These are phyloP conservation scores for Rhododendron molle DNA, from an alignment of 148 eudicot genomes.

Conservation along the genomic window DNA sequence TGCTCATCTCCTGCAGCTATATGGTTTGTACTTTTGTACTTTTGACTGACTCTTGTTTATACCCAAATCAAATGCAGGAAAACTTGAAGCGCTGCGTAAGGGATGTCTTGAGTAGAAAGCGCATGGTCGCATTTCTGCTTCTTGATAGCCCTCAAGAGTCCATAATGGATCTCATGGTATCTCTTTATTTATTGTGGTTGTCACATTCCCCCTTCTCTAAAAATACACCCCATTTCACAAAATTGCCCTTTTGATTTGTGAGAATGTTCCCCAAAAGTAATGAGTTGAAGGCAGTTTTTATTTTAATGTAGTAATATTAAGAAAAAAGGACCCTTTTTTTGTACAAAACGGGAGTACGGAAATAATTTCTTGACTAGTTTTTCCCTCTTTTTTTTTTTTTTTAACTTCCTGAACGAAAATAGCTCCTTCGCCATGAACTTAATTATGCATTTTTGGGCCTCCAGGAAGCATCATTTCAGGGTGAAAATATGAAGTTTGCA, in stretches of 20 bases:
- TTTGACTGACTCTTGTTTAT: background rate
- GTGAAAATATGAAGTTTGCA: conserved; percentile 23
- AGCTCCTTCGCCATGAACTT: background rate
- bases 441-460: background rate
- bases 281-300: background rate
- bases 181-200: background rate
- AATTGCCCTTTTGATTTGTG: background rate
- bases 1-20: background rate
- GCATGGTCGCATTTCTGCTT: conserved; percentile 86
- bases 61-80: conserved; percentile 24
- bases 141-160: conserved; percentile 72
- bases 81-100: conserved; percentile 70
- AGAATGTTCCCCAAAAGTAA: background rate
- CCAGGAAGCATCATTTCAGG: conserved; percentile 49
- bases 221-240: background rate
- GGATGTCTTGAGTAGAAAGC: conserved; percentile 65
- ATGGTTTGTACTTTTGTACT: conserved; percentile 1
- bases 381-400: background rate
- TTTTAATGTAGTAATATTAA: background rate
- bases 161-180: conserved; percentile 64
- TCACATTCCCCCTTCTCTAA: background rate
- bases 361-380: background rate
- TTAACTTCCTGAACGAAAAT: background rate
- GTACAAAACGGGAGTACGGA: background rate
- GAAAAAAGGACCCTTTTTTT: background rate